Percentiles rank a stretch among this genome's conserved stretches.
Evolutionary conservation across 192 early-diverging fungal genomes (phyloP).

Genomic region (Podochytrium sp.): DNA sequence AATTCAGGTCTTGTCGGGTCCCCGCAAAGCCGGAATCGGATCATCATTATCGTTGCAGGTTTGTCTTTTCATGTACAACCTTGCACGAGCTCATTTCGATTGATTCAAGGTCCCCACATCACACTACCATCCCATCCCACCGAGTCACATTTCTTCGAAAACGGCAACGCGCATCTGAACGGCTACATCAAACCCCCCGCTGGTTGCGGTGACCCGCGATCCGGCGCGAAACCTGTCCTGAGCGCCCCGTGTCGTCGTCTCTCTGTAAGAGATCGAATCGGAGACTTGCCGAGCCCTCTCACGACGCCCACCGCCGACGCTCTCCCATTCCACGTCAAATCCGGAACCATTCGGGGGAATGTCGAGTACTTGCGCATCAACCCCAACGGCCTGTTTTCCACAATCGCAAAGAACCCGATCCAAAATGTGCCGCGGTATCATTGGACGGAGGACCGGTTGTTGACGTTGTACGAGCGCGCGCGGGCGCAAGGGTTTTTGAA

Average conservation of each 20-base stretch:
- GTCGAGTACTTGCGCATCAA: no score
- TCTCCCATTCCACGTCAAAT: no score
- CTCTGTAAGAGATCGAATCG: constrained; percentile 11
- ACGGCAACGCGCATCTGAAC: neutral
- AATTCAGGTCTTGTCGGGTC: constrained; percentile 13
- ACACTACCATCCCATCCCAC: no score
- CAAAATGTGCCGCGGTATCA: neutral
- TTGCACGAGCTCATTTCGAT: no score
- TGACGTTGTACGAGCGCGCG: constrained; percentile 5
- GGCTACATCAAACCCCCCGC: neutral
- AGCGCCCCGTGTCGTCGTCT: constrained; percentile 11
- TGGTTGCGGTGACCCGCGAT: neutral
- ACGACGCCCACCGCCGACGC: no score
- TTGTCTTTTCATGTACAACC: no score
- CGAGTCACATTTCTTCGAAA: constrained; percentile 7
- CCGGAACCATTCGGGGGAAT: no score
- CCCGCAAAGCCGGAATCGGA: constrained; percentile 12
- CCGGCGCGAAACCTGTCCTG: neutral
- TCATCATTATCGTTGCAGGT: constrained; percentile 9
- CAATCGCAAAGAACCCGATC: constrained; percentile 6
- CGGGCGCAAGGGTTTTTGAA: constrained; percentile 2
- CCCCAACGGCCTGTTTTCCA: constrained; percentile 4
- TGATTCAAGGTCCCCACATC: no score
- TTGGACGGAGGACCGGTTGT: neutral
- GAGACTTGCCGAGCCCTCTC: neutral